Base-by-base conservation (phyloP, 2,329 filamentous ascomycete species). In the Bretziella fagacearum region DNA sequence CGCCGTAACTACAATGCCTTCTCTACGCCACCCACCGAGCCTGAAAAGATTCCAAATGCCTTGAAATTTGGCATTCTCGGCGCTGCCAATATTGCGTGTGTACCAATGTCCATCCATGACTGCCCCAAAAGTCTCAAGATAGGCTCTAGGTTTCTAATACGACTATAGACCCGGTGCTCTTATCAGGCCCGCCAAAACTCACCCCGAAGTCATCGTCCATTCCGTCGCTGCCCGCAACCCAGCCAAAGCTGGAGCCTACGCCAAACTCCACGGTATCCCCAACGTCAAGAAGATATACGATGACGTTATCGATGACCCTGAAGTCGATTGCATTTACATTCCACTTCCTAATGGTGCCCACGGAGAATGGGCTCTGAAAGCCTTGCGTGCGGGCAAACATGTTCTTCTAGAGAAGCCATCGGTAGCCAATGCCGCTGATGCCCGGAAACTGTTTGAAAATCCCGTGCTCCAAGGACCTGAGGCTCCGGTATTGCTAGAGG, bases 151-250 rank as follows among this genome's bases (percentile, higher is more conserved):
- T 39, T 10, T 30, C 10, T 11, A 10, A 39, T 18, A 6, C n/a
- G 6, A 10, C 20, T 29, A 13, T 15, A 67, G 62, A 6, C 64
- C 65, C 0, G 45, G 57, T 13, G 62, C 63, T 10, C 53, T 73
- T 15, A 65, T 75, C 29, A 55, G 50, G 2, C 70, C 72, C 0
- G 70, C 71, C 11, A 66, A 62, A 51, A 64, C 62, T 2, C 72
- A 77, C 53, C 60, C 71, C 0, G 69, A 73, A 32, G 67, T 75
- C 11, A 60, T 73, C 10, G 51, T 77, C 10, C 62, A 66, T 6
- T 68, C 65, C 3, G 63, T 77, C 1, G 70, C 73, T 2, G 69
- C 71, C 2, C 62, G 72, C 3, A 65, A 73, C 55, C 58, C 54
- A 26, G 56, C 55, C 3, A 67, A 61, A 44, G 73, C 72, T 1